These are phyloP conservation scores for Arthrinium puccinioides DNA, from an alignment of 2,329 filamentous ascomycete species.

Conservation along the genomic window DNA sequence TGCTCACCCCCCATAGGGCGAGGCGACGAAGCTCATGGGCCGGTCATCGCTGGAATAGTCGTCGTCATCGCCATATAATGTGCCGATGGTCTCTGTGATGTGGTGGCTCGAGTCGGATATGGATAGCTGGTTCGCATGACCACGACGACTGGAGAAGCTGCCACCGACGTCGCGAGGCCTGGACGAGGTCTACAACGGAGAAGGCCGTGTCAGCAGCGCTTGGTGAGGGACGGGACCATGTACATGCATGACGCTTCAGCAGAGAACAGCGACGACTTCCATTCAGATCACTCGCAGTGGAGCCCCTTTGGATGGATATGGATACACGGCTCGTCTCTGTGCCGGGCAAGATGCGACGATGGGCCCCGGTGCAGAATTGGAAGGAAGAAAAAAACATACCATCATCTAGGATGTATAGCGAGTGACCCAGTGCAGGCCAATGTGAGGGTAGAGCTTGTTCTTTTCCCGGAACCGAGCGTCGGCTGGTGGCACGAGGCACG, in stretches of 20 bases:
- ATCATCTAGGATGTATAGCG: conserved; percentile 8
- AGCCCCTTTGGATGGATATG: too few relatives aligned
- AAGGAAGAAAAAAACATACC: too few relatives aligned
- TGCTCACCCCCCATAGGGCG: conserved; percentile 48
- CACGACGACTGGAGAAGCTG: conserved; percentile 51
- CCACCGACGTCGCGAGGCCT: conserved; percentile 48
- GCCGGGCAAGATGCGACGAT: too few relatives aligned
- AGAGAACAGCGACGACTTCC: too few relatives aligned
- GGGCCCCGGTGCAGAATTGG: too few relatives aligned
- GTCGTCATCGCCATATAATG: conserved; percentile 76
- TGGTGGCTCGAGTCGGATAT: conserved; percentile 89
- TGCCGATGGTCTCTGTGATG: conserved; percentile 89
- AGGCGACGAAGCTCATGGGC: conserved; percentile 68
- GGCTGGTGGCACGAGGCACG: conserved; percentile 7
- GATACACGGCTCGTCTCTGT: too few relatives aligned
- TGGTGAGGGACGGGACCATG: background rate
- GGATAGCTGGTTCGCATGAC: conserved; percentile 50
- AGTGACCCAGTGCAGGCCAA: conserved; percentile 4
- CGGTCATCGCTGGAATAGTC: conserved; percentile 45
- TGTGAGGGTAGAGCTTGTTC: too few relatives aligned
- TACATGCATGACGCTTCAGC: background rate
- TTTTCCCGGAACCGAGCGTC: too few relatives aligned
- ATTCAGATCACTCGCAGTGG: too few relatives aligned
- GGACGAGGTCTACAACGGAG: conserved; percentile 44
- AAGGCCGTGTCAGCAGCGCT: background rate